Percentiles rank a stretch among this genome's conserved stretches.
Conservation (phyloP, 352 stramenopile species). For the Phytophthora pinifolia region DNA sequence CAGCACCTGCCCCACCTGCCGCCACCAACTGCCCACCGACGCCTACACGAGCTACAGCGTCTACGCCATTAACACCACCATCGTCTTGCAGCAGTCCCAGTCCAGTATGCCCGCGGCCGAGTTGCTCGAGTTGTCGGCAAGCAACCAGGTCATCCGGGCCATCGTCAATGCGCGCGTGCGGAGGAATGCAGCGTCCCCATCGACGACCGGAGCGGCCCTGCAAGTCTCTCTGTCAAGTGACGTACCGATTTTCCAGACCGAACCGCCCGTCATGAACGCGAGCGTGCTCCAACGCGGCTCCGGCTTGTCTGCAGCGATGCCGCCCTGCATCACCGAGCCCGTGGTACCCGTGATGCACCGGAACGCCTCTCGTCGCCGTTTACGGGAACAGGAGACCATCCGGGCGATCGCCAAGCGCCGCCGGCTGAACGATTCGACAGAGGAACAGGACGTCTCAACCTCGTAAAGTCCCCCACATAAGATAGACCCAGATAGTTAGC, state of each 20-base stretch:
- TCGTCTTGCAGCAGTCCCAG: constrained; percentile 86
- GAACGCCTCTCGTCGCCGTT: constrained; percentile 63
- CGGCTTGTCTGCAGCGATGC: constrained; percentile 39
- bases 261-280: constrained; percentile 76
- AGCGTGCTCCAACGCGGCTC: constrained; percentile 66
- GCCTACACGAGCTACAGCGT: constrained; percentile 86
- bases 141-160: constrained; percentile 85
- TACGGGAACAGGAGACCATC: constrained; percentile 46
- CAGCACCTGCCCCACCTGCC: constrained; percentile 83
- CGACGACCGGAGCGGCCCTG: constrained; percentile 3
- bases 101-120: constrained; percentile 73
- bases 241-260: constrained; percentile 53
- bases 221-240: constrained; percentile 34
- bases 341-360: constrained; percentile 71
- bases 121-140: constrained; percentile 77
- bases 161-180: constrained; percentile 85
- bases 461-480: constrained; percentile 33
- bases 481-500: constrained; percentile 31
- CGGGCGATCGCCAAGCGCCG: constrained; percentile 56
- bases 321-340: constrained; percentile 60
- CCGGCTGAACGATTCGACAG: constrained; percentile 45
- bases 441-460: constrained; percentile 62
- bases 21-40: constrained; percentile 78
- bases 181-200: constrained; percentile 38
- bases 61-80: constrained; percentile 90